Evolutionary conservation across 257 asterid genomes (phyloP).

Genomic region (Solanum bulbocastanum): DNA sequence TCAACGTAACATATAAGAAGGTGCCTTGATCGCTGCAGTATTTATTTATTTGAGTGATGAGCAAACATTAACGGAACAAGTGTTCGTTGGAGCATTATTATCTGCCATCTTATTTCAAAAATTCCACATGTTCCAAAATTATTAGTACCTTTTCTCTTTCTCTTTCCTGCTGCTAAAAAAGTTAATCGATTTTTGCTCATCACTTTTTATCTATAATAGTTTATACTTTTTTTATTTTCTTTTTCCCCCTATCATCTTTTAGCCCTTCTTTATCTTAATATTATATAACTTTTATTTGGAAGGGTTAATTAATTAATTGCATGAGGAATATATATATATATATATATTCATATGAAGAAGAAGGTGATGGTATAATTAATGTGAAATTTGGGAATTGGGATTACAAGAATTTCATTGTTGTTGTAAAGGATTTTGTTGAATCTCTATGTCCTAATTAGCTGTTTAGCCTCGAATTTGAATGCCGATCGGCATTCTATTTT

Average conservation of each 20-base stretch:
- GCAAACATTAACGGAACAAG: slow-evolving; percentile 2
- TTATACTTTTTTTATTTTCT: neutral
- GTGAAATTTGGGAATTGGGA: slow-evolving; percentile 11
- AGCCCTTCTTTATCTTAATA: neutral
- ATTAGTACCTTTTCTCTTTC: neutral
- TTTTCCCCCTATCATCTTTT: neutral
- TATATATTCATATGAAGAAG: neutral
- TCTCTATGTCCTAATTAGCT: neutral
- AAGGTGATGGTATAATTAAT: slow-evolving; percentile 5
- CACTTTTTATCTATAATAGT: neutral
- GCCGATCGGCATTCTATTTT: slow-evolving; percentile 36
- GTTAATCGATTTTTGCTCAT: neutral
- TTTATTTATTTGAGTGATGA: neutral
- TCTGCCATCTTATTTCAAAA: neutral
- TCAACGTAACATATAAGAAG: neutral
- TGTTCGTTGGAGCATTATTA: slow-evolving; percentile 15
- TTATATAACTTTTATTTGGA: neutral
- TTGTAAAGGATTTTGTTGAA: neutral
- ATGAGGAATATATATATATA: neutral
- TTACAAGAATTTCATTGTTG: slow-evolving; percentile 6
- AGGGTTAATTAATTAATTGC: neutral
- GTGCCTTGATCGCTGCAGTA: fast-evolving
- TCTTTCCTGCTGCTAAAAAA: neutral
- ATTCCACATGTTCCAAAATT: neutral
- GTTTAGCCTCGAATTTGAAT: slow-evolving; percentile 13